Evolutionary conservation across 2,329 filamentous ascomycete genomes (phyloP), one percentile per base, ranked within the genome.

Genomic region (Thielaviopsis populi): DNA sequence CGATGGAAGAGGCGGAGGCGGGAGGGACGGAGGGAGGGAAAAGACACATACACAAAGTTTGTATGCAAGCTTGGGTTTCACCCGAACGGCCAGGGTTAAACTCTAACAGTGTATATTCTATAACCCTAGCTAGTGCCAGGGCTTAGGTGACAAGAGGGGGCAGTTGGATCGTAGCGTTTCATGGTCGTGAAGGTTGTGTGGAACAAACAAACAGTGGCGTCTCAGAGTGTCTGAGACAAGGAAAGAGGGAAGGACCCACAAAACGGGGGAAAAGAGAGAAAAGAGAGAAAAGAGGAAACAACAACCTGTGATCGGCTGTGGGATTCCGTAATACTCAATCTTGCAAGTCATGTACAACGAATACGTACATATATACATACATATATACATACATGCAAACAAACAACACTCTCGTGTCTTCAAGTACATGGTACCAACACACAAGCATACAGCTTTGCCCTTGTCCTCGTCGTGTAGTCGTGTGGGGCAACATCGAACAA

Each of bases 41-140:
- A 56, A 56, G 50, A 56, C 50, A 56, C 50, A 56, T 56, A 56
- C 50, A 56, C 50, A 30, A 56, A 56, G 50, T 33, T 33, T 17
- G 30, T 30, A 19, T 33, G 15, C 24, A 56, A 33, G 15, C 15
- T n/a, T 17, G 7, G 27, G 27, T n/a, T 30, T 33, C 24, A 50
- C 22, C 22, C 46, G 13, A 19, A 24, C 13, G 10, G 11, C 46
- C 10, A 50, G 46, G 46, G 46, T 50, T 50, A 33, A 37, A 11
- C 50, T 56, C 17, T 2, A 33, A 3, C 50, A 1, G 8, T 33
- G 2, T 56, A 19, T 6, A 5, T 7, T 37, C 5, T 8, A 37
- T 10, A 50, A 50, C 46, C 46, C 46, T 50, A 50, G 10, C 1
- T 8, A 0, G 3, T 27, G 7, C 46, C 13, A 50, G 46, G 46